These are phyloP conservation scores for Pichia cactophila DNA, from an alignment of 1,139 yeast genomes.

Conservation along the genomic window DNA sequence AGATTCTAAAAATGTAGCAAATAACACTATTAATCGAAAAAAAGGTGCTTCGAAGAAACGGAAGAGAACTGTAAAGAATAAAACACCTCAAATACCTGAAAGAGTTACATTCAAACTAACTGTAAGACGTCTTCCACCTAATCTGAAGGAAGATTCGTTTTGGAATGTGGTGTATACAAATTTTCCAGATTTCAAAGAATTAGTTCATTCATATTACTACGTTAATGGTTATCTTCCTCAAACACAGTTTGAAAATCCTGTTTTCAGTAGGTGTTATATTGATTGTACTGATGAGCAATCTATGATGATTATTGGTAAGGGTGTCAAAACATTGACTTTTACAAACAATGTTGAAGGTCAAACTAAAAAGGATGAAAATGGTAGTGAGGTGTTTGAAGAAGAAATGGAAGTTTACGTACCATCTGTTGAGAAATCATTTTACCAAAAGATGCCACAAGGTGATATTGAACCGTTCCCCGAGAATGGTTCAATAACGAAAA, in stretches of 20 bases:
- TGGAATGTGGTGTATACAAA: constrained; percentile 11
- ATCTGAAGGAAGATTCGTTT: constrained; percentile 27
- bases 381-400: neutral
- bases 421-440: constrained; percentile 16
- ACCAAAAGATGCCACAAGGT: constrained; percentile 13
- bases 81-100: neutral
- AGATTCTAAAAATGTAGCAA: neutral
- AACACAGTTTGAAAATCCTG: constrained; percentile 19
- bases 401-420: constrained; percentile 13
- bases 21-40: neutral
- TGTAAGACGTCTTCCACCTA: constrained; percentile 34
- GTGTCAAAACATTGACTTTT: constrained; percentile 13
- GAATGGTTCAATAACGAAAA: constrained; percentile 4
- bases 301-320: constrained; percentile 13
- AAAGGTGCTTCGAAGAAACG: neutral
- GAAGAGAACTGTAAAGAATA: neutral
- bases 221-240: constrained; percentile 30
- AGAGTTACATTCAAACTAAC: constrained; percentile 24
- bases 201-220: constrained; percentile 27
- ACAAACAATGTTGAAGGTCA: constrained; percentile 10
- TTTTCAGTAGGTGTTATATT: constrained; percentile 22
- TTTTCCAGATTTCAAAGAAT: constrained; percentile 4
- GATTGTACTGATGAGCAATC: constrained; percentile 17
- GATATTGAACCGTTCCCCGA: constrained; percentile 1
- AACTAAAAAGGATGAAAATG: neutral